A percentile compares a stretch with the other conserved stretches of the same genome.
phyloP scores from a whole-genome alignment of 2,329 filamentous ascomycete genomes.

The Aspergillus ochraceus region DNA sequence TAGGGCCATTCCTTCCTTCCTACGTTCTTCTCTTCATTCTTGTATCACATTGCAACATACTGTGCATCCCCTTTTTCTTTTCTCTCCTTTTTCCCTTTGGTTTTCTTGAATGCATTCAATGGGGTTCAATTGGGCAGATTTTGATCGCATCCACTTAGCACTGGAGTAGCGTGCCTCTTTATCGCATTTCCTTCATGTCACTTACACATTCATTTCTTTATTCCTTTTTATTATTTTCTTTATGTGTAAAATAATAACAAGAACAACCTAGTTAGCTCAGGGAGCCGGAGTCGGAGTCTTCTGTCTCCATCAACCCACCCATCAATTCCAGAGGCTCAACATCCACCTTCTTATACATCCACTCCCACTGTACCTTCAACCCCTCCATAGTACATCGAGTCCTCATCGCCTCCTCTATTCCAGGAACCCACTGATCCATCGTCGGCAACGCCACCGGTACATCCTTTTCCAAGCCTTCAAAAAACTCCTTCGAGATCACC shows the following conservation, averaged over 20 bases:
- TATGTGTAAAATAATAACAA: conserved; percentile 28
- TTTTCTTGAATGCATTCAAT: conserved; percentile 10
- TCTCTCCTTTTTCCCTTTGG: background rate
- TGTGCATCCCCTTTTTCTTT: background rate
- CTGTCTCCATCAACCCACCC: conserved; percentile 23
- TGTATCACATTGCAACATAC: conserved; percentile 1
- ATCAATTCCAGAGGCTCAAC: conserved; percentile 31
- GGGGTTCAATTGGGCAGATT: conserved; percentile 5
- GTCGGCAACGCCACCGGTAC: conserved; percentile 31
- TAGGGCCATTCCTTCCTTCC: background rate
- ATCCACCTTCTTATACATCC: conserved; percentile 43
- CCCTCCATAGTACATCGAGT: background rate
- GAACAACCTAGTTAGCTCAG: conserved; percentile 13
- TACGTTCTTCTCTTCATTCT: conserved; percentile 8
- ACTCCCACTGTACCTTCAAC: conserved; percentile 38
- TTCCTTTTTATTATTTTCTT: conserved; percentile 9
- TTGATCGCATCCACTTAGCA: conserved; percentile 10
- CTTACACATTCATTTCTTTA: conserved; percentile 5
- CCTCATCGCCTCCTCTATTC: conserved; percentile 7
- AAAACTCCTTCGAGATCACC: conserved; percentile 9
- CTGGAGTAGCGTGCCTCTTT: conserved; percentile 17
- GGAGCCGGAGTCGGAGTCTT: background rate
- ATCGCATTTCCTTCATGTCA: conserved; percentile 10
- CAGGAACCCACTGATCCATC: conserved; percentile 22
- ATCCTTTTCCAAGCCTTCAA: conserved; percentile 3